phyloP scores from a whole-genome alignment of 306 rosid genomes.

The Corylus avellana region DNA sequence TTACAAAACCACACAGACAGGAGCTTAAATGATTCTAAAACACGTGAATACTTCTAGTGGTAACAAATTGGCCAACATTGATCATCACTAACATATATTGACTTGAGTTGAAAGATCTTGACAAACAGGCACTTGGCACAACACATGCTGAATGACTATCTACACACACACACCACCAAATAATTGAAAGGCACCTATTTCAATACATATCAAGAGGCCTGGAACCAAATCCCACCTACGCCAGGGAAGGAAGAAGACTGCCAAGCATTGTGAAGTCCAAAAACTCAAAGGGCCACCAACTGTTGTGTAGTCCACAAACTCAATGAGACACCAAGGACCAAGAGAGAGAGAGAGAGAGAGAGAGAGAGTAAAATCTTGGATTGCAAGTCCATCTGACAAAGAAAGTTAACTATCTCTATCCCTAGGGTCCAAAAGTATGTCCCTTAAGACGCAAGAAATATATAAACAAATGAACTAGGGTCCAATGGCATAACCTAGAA shows the following conservation, averaged over 20 bases:
- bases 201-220: too few relatives aligned
- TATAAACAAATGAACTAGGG: neutral
- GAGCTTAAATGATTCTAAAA: neutral
- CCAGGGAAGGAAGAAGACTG: neutral
- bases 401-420: neutral
- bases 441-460: neutral
- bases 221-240: too few relatives aligned
- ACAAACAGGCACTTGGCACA: neutral
- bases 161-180: too few relatives aligned
- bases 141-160: neutral
- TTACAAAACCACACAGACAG: neutral
- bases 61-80: neutral
- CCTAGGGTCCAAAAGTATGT: neutral
- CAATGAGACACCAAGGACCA: too few relatives aligned
- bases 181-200: too few relatives aligned
- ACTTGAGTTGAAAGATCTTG: neutral
- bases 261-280: neutral
- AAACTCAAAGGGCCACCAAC: neutral
- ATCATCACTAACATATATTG: neutral
- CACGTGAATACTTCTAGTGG: neutral
- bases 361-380: too few relatives aligned
- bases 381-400: neutral
- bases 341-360: too few relatives aligned
- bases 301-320: too few relatives aligned
- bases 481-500: neutral